Base-by-base conservation (phyloP, 2,329 filamentous ascomycete genomes). In the Graphilbum sp. region DNA sequence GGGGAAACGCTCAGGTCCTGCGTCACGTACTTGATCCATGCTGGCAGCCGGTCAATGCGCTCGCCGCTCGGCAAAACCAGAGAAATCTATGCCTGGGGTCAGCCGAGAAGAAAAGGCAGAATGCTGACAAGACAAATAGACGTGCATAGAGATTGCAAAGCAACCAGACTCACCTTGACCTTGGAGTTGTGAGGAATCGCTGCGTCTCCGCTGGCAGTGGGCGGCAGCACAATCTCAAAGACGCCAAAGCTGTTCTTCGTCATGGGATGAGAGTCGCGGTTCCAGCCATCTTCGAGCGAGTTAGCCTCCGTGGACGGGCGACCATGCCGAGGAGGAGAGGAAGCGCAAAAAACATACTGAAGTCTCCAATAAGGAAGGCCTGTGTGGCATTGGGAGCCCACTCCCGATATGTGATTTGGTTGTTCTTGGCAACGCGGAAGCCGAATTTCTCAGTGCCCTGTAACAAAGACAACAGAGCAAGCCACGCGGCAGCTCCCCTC, bases 1-100 rank as follows among this genome's bases (percentile, higher is more conserved):
- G 88, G 86, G 10, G 88, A 96, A 19, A 96, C 77, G 11, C 64
- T 70, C 34, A 96, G 67, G 47, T 98, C 87, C 59, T 98, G 90
- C 0, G 88, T 95, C 37, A 95, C 90, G 51, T 93, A 85, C 55
- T 79, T 94, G 64, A 96, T 96, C 90, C 90, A 98, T 21, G 86
- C 84, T 20, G 90, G 90, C 37, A 98, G 64, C 48, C 88, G 76
- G 61, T 96, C 88, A 48, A 88, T 75, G 48, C 79, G 72, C 54
- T 90, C 79, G 42, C 86, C 83, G 29, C 66, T 75, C 12, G 83
- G 84, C 10, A 84, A 70, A 36, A 82, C 74, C 57, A 98, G 71
- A 9, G 87, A 83, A 45, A 94, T 83, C 85, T 92, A 47, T 21
- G 17, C 4, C 13, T 4, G 4, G 10, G 8, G 20, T 16, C 21